Percentiles rank a stretch among this genome's conserved stretches.
These are phyloP conservation scores for Chrysophaeum taylorii DNA, from an alignment of 352 stramenopile genomes.

Conservation along the genomic window DNA sequence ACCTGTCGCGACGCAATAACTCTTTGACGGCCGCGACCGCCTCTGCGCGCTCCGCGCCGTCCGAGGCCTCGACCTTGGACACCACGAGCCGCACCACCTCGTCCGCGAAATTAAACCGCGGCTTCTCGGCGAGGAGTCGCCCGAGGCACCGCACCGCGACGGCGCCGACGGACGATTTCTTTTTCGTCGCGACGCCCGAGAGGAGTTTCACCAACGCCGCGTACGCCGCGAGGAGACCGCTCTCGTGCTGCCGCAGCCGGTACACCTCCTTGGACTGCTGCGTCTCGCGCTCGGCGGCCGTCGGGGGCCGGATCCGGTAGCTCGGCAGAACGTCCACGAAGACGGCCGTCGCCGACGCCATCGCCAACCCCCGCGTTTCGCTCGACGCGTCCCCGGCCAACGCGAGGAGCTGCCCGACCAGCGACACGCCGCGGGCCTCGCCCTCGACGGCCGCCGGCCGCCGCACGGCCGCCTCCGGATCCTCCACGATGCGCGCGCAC, in stretches of 20 bases:
- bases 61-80: neutral
- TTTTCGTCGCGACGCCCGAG: neutral
- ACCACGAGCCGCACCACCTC: neutral
- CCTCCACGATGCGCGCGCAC: too few species aligned
- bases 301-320: constrained; percentile 81
- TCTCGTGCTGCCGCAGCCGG: neutral
- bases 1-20: neutral
- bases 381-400: too few species aligned
- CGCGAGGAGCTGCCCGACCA: too few species aligned
- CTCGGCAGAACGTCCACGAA: constrained; percentile 87
- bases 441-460: too few species aligned
- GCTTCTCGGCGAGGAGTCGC: neutral
- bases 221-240: neutral
- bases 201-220: neutral
- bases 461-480: too few species aligned
- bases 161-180: neutral
- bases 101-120: neutral
- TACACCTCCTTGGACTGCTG: constrained; percentile 53
- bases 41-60: neutral
- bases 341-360: too few species aligned
- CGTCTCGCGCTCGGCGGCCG: constrained; percentile 60
- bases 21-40: neutral
- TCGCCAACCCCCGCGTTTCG: too few species aligned
- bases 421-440: too few species aligned
- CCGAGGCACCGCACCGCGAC: neutral